phyloP scores from a whole-genome alignment of 2,329 filamentous ascomycete genomes.

The Trichoderma hamatum region DNA sequence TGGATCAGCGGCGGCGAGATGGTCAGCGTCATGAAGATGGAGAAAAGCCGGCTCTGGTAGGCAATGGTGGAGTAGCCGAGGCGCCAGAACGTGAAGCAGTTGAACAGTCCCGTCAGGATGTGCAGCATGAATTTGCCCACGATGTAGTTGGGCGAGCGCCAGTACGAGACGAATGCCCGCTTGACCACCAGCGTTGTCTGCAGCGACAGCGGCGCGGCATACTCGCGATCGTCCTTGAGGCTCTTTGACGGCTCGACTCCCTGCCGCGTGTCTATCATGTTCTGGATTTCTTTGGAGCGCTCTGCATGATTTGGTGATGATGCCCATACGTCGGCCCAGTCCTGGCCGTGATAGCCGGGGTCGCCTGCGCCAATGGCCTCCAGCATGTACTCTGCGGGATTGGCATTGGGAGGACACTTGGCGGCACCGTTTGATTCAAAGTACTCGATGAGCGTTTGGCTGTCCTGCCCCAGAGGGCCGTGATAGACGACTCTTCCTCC shows the following conservation, averaged over 20 bases:
- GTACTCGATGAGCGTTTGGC: conserved; percentile 52
- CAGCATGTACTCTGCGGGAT: conserved; percentile 60
- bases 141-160: conserved; percentile 66
- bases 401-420: conserved; percentile 52
- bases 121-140: conserved; percentile 65
- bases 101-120: conserved; percentile 67
- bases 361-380: conserved; percentile 64
- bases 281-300: conserved; percentile 54
- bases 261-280: conserved; percentile 52
- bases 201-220: conserved; percentile 59
- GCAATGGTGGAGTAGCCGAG: conserved; percentile 60
- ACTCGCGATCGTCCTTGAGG: conserved; percentile 60
- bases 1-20: conserved; percentile 76
- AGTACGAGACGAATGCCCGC: conserved; percentile 64
- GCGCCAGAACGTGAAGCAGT: conserved; percentile 71
- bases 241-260: conserved; percentile 41
- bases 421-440: conserved; percentile 54
- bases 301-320: conserved; percentile 52
- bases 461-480: conserved; percentile 56
- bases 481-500: conserved; percentile 59
- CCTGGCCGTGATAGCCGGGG: conserved; percentile 60
- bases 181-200: conserved; percentile 59
- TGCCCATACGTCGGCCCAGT: conserved; percentile 66
- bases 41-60: conserved; percentile 73
- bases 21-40: conserved; percentile 75